A percentile compares a stretch with the other conserved stretches of the same genome.
Conservation (phyloP, 2,329 filamentous ascomycete genomes). For the Calonectria pteridis region DNA sequence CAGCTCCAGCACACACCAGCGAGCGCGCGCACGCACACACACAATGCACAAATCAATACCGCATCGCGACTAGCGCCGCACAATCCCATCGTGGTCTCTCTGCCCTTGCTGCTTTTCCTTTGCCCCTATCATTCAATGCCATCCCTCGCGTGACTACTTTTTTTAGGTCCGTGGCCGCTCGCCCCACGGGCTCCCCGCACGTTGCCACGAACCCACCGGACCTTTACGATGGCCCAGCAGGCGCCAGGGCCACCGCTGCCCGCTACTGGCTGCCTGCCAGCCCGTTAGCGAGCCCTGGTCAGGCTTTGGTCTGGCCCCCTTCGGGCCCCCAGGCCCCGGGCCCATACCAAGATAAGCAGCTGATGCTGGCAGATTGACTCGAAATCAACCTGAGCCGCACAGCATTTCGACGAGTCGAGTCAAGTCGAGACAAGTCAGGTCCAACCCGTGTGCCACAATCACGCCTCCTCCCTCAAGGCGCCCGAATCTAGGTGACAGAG, state of each 20-base stretch:
- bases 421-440: constrained; percentile 1
- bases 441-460: neutral
- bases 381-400: neutral
- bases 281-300: neutral
- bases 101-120: neutral
- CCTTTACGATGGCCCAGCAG: neutral
- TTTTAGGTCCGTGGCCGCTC: neutral
- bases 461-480: neutral
- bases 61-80: neutral
- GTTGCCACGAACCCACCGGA: neutral
- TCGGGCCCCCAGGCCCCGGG: neutral
- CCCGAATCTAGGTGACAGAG: neutral
- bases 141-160: neutral
- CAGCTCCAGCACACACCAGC: neutral
- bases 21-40: neutral
- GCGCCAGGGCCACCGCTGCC: neutral
- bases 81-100: neutral
- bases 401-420: neutral
- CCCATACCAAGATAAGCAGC: neutral
- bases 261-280: neutral
- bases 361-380: neutral
- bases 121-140: constrained; percentile 2
- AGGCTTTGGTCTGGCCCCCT: neutral
- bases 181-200: constrained; percentile 1
- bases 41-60: neutral